These are phyloP conservation scores for Neurospora sp. DNA, from an alignment of 495 filamentous ascomycete species.

Conservation along the genomic window DNA sequence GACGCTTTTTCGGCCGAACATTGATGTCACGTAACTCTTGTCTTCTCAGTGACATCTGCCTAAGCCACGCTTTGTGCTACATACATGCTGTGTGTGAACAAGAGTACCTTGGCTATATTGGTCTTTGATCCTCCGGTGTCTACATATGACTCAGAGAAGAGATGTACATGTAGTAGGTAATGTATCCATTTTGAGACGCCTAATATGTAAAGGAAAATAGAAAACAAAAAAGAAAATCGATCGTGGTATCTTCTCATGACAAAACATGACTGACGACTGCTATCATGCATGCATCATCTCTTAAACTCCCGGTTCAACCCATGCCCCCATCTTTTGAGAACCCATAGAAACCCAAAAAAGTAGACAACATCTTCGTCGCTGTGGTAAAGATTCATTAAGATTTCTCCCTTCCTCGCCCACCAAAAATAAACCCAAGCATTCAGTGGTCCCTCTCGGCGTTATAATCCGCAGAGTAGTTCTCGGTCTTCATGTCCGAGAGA, in stretches of 20 bases:
- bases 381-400: neutral
- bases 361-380: neutral
- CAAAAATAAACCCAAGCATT: neutral
- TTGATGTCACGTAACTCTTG: neutral
- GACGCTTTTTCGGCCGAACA: neutral
- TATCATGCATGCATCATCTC: constrained; percentile 2
- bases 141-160: neutral
- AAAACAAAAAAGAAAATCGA: neutral
- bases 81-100: neutral
- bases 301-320: neutral
- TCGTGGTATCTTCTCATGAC: neutral
- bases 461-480: constrained; percentile 61
- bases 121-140: neutral
- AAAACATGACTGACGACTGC: neutral
- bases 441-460: neutral
- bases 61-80: neutral
- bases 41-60: neutral
- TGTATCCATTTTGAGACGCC: neutral
- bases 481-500: constrained; percentile 82
- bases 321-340: neutral
- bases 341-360: neutral
- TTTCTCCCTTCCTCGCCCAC: neutral
- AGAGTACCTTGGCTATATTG: neutral
- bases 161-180: neutral
- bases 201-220: neutral